These are phyloP conservation scores for Cladophialophora chaetospira DNA, from an alignment of 2,329 filamentous ascomycete genomes.

Conservation along the genomic window DNA sequence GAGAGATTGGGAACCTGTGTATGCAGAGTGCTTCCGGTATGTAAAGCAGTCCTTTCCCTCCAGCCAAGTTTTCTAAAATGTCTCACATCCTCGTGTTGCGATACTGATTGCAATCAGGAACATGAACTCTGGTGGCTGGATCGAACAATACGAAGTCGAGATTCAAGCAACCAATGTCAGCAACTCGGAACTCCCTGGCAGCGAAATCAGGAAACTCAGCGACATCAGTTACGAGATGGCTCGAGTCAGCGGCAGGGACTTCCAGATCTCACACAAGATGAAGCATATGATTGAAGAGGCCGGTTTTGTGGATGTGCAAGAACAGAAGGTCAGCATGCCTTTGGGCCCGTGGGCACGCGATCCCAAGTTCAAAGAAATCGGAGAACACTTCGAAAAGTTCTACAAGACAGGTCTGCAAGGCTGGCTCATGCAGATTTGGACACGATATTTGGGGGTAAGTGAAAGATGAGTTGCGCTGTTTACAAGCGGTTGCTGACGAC, in stretches of 20 bases:
- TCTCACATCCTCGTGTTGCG: too few species aligned
- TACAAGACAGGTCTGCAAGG: slow-evolving; percentile 37
- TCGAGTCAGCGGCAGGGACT: slow-evolving; percentile 32
- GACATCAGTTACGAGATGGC: slow-evolving; percentile 27
- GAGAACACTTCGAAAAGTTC: slow-evolving; percentile 35
- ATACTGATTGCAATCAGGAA: slow-evolving; percentile 33
- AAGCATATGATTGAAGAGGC: slow-evolving; percentile 37
- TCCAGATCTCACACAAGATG: slow-evolving; percentile 33
- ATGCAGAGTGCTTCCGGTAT: slow-evolving; percentile 40
- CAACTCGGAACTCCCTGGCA: slow-evolving; percentile 27
- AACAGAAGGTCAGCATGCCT: slow-evolving; percentile 45
- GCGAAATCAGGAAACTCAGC: slow-evolving; percentile 29
- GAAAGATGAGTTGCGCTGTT: background rate
- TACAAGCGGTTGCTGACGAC: background rate
- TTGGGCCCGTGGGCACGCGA: slow-evolving; percentile 46
- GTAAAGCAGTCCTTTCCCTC: background rate
- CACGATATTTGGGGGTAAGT: slow-evolving; percentile 34
- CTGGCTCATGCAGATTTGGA: slow-evolving; percentile 35
- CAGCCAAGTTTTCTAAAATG: too few species aligned
- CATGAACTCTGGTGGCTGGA: slow-evolving; percentile 41
- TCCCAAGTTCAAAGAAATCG: slow-evolving; percentile 42
- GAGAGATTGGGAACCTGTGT: slow-evolving; percentile 39
- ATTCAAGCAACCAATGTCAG: slow-evolving; percentile 34
- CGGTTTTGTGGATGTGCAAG: slow-evolving; percentile 51
- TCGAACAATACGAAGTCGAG: slow-evolving; percentile 40